A percentile compares a stretch with the other conserved stretches of the same genome.
Evolutionary conservation across 306 rosid genomes (phyloP).

Genomic region (Trifolium subterraneum): DNA sequence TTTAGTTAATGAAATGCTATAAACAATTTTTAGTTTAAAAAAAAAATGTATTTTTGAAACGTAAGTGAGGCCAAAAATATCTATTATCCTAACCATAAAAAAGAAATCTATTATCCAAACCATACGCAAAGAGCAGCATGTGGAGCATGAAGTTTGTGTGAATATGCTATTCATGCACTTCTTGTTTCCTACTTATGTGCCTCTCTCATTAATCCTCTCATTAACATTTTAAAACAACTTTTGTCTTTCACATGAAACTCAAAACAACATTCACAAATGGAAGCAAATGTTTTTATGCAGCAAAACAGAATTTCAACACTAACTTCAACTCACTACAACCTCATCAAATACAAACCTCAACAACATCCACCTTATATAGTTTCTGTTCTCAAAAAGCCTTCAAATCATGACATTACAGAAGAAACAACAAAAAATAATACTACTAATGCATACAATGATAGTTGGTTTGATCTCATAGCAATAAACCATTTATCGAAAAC

Average conservation of each 20-base stretch:
- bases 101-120: background rate
- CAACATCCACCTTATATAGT: slow-evolving; percentile 33
- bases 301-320: slow-evolving; percentile 41
- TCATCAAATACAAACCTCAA: slow-evolving; percentile 35
- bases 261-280: slow-evolving; percentile 53
- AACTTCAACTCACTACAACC: slow-evolving; percentile 41
- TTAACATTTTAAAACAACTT: background rate
- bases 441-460: slow-evolving; percentile 53
- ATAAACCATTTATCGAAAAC: slow-evolving; percentile 67
- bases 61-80: background rate
- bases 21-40: no score
- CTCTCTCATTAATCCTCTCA: background rate
- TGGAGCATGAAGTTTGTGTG: slow-evolving; percentile 30
- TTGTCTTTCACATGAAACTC: slow-evolving; percentile 36
- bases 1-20: no score
- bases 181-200: slow-evolving; percentile 6
- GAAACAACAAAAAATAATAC: slow-evolving; percentile 41
- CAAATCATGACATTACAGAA: slow-evolving; percentile 32
- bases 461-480: slow-evolving; percentile 75
- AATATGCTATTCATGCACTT: slow-evolving; percentile 52
- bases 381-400: slow-evolving; percentile 60
- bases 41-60: no score
- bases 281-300: slow-evolving; percentile 47
- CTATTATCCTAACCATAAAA: background rate
- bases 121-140: slow-evolving; percentile 17